A percentile compares a stretch with the other conserved stretches of the same genome.
Conservation (phyloP, 306 rosid species). For the Luffa aegyptiaca region DNA sequence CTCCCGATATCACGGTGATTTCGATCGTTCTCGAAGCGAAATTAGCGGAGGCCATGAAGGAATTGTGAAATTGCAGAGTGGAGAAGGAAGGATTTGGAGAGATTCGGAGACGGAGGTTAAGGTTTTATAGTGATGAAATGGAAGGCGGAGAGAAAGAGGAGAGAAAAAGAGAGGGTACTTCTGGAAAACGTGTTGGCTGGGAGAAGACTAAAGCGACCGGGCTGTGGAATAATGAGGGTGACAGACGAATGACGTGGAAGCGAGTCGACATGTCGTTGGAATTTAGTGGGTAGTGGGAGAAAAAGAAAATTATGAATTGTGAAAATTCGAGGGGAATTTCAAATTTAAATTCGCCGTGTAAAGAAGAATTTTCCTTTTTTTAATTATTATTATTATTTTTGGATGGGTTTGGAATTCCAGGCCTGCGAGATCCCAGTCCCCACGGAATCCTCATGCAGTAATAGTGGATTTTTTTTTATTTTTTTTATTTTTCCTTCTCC, state of each 20-base stretch:
- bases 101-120: not conserved
- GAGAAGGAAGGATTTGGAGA: not conserved
- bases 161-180: not conserved
- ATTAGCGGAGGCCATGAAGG: not conserved
- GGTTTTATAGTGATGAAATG: not conserved
- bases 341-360: not conserved
- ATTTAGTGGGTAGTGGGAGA: not conserved
- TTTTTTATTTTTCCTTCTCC: too few species aligned
- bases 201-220: not conserved
- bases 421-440: too few species aligned
- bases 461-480: too few species aligned
- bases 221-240: not conserved
- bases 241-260: not conserved
- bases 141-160: not conserved
- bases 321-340: not conserved
- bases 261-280: not conserved
- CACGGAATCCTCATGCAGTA: too few species aligned
- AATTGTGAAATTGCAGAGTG: not conserved
- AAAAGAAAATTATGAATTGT: not conserved
- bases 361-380: not conserved
- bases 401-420: too few species aligned
- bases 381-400: too few species aligned
- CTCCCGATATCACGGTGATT: constrained; percentile 45
- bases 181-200: not conserved
- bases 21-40: constrained; percentile 26